Conservation (phyloP, 2,329 filamentous ascomycete species). For the Gaeumannomyces sp. region DNA sequence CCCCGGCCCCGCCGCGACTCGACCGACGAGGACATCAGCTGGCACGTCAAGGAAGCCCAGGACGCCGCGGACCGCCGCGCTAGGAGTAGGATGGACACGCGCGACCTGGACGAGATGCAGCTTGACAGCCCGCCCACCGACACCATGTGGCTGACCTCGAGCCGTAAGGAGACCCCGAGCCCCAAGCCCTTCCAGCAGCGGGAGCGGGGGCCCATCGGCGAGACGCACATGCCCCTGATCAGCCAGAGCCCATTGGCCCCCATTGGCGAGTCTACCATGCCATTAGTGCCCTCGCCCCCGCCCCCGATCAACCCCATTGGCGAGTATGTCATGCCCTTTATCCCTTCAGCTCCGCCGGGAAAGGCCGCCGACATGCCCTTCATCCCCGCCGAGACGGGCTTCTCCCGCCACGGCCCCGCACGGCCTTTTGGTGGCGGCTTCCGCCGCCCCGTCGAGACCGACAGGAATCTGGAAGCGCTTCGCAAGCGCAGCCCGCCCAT, state of each 20-base stretch:
- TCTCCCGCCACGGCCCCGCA: constrained; percentile 28
- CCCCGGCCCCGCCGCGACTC: constrained; percentile 45
- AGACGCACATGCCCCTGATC: constrained; percentile 25
- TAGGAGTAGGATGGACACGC: constrained; percentile 15
- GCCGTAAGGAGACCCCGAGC: constrained; percentile 17
- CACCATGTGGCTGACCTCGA: constrained; percentile 28
- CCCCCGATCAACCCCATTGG: constrained; percentile 23
- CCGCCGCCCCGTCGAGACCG: constrained; percentile 43
- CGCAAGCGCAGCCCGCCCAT: constrained; percentile 65
- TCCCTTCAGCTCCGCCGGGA: constrained; percentile 22
- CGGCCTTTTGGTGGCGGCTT: constrained; percentile 26
- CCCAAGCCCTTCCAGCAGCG: constrained; percentile 13
- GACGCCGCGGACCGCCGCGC: constrained; percentile 7
- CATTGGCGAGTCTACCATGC: constrained; percentile 24
- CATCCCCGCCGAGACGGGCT: constrained; percentile 29
- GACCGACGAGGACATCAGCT: constrained; percentile 55
- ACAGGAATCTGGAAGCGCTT: constrained; percentile 41
- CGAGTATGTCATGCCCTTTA: constrained; percentile 27
- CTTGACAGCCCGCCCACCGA: constrained; percentile 30
- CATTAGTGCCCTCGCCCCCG: constrained; percentile 11
- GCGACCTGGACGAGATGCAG: constrained; percentile 28
- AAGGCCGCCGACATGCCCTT: constrained; percentile 23
- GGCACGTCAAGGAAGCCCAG: constrained; percentile 78
- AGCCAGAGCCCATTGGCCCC: constrained; percentile 22
- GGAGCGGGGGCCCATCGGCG: constrained; percentile 23